Evolutionary conservation across 2,329 filamentous ascomycete species (phyloP).

Genomic region (Didymella keratinophila): DNA sequence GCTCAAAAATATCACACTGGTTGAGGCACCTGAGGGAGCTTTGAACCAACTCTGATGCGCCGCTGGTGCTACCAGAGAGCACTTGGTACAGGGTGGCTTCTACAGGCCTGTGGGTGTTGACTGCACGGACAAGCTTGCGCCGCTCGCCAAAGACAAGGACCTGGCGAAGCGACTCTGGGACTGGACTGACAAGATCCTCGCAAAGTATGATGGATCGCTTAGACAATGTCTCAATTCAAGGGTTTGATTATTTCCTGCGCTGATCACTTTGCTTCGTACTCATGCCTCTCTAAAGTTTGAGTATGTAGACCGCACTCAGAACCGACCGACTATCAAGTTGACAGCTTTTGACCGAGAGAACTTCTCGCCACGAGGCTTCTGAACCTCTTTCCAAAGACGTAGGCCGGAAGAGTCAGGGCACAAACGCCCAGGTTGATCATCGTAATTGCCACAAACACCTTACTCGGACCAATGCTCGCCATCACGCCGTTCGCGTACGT

Average conservation of each 20-base stretch:
- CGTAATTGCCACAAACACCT: slow-evolving; percentile 74
- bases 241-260: background rate
- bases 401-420: slow-evolving; percentile 75
- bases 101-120: slow-evolving; percentile 42
- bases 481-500: slow-evolving; percentile 81
- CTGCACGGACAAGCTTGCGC: slow-evolving; percentile 17
- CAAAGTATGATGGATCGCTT: background rate
- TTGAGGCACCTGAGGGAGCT: slow-evolving; percentile 35
- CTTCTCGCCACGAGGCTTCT: slow-evolving; percentile 40
- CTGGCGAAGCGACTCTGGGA: slow-evolving; percentile 27
- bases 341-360: slow-evolving; percentile 30
- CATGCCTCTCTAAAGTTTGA: background rate
- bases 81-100: slow-evolving; percentile 49
- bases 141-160: slow-evolving; percentile 18
- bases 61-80: slow-evolving; percentile 34
- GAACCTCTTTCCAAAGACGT: slow-evolving; percentile 45
- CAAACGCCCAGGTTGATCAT: slow-evolving; percentile 78
- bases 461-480: slow-evolving; percentile 62
- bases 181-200: slow-evolving; percentile 32
- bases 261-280: background rate
- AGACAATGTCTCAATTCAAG: background rate
- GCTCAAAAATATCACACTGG: background rate
- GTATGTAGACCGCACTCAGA: background rate
- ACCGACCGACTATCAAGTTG: slow-evolving; percentile 5
- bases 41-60: slow-evolving; percentile 52